These are phyloP conservation scores for Lyophyllum decastes DNA, from an alignment of 768 basidiomycete species.

Conservation along the genomic window DNA sequence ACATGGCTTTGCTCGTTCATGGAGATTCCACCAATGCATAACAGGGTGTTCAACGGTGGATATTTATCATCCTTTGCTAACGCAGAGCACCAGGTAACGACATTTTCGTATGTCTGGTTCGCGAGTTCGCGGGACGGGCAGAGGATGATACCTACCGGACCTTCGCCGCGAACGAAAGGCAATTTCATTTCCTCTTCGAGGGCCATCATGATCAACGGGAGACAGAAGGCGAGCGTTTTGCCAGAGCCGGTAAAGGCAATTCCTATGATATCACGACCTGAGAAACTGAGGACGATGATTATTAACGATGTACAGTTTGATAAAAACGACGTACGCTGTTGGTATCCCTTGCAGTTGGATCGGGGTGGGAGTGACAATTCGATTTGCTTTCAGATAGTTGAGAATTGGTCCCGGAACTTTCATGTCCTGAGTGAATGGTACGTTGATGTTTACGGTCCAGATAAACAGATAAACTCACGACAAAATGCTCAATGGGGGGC, in stretches of 20 bases:
- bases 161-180: slow-evolving; percentile 91
- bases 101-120: slow-evolving; percentile 95
- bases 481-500: slow-evolving; percentile 89
- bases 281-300: slow-evolving; percentile 58
- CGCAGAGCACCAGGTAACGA: slow-evolving; percentile 82
- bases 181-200: slow-evolving; percentile 91
- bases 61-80: slow-evolving; percentile 80
- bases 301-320: slow-evolving; percentile 15
- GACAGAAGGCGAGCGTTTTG: slow-evolving; percentile 96
- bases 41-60: slow-evolving; percentile 82
- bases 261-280: slow-evolving; percentile 96
- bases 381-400: slow-evolving; percentile 79
- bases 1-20: slow-evolving; percentile 98
- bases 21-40: slow-evolving; percentile 97
- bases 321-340: slow-evolving; percentile 66
- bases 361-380: slow-evolving; percentile 86
- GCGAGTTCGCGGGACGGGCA: slow-evolving; percentile 98
- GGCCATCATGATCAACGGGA: slow-evolving; percentile 97
- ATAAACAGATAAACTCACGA: slow-evolving; percentile 39
- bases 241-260: slow-evolving; percentile 99
- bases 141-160: slow-evolving; percentile 93
- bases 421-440: slow-evolving; percentile 72
- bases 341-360: slow-evolving; percentile 98
- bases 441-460: slow-evolving; percentile 6
- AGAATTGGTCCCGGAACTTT: slow-evolving; percentile 91